Evolutionary conservation across 495 filamentous ascomycete species (phyloP), one percentile per base, ranked within the genome.

Genomic region (Tetracladium marchalianum): DNA sequence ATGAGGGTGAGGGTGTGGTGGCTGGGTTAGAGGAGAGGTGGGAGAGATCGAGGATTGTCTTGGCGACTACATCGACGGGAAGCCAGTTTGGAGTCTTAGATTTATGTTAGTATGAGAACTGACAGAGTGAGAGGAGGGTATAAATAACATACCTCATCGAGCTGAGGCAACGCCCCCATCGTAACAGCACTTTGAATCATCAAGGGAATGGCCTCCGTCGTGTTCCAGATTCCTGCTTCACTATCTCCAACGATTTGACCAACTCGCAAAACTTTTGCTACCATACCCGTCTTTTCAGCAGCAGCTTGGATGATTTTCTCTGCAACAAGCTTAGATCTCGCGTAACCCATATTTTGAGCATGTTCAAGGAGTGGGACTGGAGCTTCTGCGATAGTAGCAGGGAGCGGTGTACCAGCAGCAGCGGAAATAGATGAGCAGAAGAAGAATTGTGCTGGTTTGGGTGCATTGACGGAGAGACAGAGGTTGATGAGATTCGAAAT

Each of bases 181-280:
- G 73, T 65, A 7, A 46, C 49, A 4, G 69, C 68, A 1, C 61
- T 66, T 31, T 68, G 68, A 0, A 81, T 50, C 60, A 81, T 77
- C 39, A 81, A 60, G 4, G 79, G 75, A 56, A 73, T 79, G 5
- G 77, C 79, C 52, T 84, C 80, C 2, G 66, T 75, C 7, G 62
- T 54, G 52, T 81, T 84, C 80, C 80, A 83, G 41, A 78, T 66
- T 2, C 79, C 79, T 18, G 62, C 53, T 11, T 52, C 32, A 0
- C 64, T 71, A 50, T 81, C 77, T 1, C 71, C 78, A 39, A 70
- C 64, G 11, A 84, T 63, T 50, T 83, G 80, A 0, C 80, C 80
- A 19, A 80, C 70, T 10, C 80, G 65, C 1, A 80, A 57, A 4
- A 77, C 61, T 13, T 67, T 65, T 0, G 62, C 47, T 12, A 77